phyloP scores from a whole-genome alignment of 306 rosid genomes.

The Ziziphus jujuba region DNA sequence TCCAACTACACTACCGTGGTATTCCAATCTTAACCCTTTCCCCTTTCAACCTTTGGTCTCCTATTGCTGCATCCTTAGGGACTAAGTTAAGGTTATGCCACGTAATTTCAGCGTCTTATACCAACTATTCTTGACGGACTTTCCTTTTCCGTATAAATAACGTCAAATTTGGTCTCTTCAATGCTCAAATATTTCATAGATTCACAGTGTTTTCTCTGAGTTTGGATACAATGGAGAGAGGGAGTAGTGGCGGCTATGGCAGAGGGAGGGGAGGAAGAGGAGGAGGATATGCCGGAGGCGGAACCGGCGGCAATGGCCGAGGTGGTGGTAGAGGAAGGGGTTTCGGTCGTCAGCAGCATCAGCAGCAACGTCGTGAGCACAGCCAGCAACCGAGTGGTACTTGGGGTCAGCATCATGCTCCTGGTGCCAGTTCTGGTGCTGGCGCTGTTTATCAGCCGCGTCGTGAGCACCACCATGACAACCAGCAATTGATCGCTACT shows the following conservation, averaged over 20 bases:
- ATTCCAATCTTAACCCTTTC: too few relatives aligned
- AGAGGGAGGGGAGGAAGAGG: constrained; percentile 7
- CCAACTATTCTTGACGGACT: too few relatives aligned
- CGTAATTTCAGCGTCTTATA: too few relatives aligned
- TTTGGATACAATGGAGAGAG: constrained; percentile 20
- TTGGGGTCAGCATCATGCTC: background rate
- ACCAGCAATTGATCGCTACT: background rate
- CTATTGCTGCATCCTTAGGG: too few relatives aligned
- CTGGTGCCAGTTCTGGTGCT: background rate
- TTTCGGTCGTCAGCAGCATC: background rate
- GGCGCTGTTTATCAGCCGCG: background rate
- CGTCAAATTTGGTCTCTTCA: too few relatives aligned
- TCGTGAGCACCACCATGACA: background rate
- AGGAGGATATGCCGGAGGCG: background rate
- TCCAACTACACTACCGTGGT: too few relatives aligned
- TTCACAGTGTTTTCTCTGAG: too few relatives aligned
- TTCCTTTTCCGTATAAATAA: too few relatives aligned
- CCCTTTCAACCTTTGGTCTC: too few relatives aligned
- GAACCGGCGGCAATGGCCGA: background rate
- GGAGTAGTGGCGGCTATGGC: constrained; percentile 9
- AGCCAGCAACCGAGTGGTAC: background rate
- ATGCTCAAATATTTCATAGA: too few relatives aligned
- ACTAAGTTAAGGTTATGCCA: too few relatives aligned
- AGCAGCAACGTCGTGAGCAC: background rate
- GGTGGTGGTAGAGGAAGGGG: constrained; percentile 15